phyloP scores from a whole-genome alignment of 352 stramenopile genomes.

The Globisporangium perplexum region DNA sequence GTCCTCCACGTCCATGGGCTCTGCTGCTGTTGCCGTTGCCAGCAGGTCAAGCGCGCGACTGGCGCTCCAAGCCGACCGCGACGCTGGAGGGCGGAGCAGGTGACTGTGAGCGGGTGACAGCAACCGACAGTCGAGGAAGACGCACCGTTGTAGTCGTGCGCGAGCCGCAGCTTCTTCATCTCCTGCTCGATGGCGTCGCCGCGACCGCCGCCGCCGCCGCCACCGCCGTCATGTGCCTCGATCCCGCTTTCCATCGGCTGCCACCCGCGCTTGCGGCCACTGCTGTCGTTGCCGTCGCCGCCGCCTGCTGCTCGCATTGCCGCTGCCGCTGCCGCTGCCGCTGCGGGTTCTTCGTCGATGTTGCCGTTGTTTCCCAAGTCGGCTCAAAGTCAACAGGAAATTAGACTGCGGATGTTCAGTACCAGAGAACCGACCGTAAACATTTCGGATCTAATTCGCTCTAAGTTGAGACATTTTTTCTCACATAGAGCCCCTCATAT shows the following conservation, averaged over 20 bases:
- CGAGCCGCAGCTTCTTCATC: slow-evolving; percentile 69
- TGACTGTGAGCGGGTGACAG: neutral
- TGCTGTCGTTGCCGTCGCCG: slow-evolving; percentile 16
- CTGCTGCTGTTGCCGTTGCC: neutral
- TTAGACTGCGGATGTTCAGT: too few relatives aligned
- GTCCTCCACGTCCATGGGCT: slow-evolving; percentile 16
- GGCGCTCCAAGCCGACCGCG: slow-evolving; percentile 3
- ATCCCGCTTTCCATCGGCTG: slow-evolving; percentile 6
- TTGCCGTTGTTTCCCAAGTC: too few relatives aligned
- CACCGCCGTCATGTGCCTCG: too few relatives aligned
- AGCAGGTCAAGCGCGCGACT: neutral
- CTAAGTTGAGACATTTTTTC: too few relatives aligned
- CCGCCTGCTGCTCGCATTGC: slow-evolving; percentile 3
- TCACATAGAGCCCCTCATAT: too few relatives aligned
- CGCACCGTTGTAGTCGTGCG: slow-evolving; percentile 49
- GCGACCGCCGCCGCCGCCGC: neutral
- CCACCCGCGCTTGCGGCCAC: slow-evolving; percentile 36
- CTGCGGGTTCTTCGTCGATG: neutral
- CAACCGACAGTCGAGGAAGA: neutral
- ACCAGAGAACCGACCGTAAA: too few relatives aligned
- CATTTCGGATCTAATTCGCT: too few relatives aligned
- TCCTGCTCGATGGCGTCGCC: slow-evolving; percentile 59
- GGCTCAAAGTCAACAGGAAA: too few relatives aligned
- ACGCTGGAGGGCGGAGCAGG: neutral
- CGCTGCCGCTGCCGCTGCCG: neutral